Evolutionary conservation across 768 basidiomycete genomes (phyloP), one percentile per base, ranked within the genome.

Genomic region (Leccinum variicolor): DNA sequence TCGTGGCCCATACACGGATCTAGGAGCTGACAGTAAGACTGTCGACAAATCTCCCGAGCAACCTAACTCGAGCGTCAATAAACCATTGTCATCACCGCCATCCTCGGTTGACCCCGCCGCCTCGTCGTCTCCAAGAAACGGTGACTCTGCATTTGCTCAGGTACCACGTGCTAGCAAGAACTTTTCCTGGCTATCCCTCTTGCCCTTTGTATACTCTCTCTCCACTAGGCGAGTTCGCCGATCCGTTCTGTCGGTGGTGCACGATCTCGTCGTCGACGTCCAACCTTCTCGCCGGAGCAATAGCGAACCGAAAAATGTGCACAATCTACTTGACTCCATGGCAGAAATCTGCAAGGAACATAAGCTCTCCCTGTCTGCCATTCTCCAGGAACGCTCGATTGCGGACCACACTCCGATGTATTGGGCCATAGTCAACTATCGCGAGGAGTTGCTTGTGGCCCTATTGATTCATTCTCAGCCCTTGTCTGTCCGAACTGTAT

Each of bases 271-370:
- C 10, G 21, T n/a, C n/a, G n/a, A n/a, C n/a, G n/a, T 56, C 13
- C 54, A 59, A 4, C 55, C 59, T 1, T 57, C 60, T 14, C 62
- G 47, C 13, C 15, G 19, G 25, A 21, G 25, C 33, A 29, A 21
- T 17, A 19, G 11, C 1, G 51, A 56, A 13, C 55, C 45, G 21
- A 53, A 33, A 17, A 55, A 55, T 8, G 74, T 75, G 0, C 59
- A 72, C 3, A 65, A 62, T 28, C 79, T 89, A 21, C 78, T 90
- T 8, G 77, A 79, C 29, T 84, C 82, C 64, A 85, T 86, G 60
- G 77, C 79, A 0, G 82, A 84, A 23, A 84, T 81, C 0, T 90
- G 89, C 62, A 31, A 31, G 3, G 67, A 78, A 1, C 77, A 84
- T 36, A 75, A 73, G n/a, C 61, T 90, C 4, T 78, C 79, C 0